Conservation (phyloP, 306 rosid genomes). For the Geum urbanum region DNA sequence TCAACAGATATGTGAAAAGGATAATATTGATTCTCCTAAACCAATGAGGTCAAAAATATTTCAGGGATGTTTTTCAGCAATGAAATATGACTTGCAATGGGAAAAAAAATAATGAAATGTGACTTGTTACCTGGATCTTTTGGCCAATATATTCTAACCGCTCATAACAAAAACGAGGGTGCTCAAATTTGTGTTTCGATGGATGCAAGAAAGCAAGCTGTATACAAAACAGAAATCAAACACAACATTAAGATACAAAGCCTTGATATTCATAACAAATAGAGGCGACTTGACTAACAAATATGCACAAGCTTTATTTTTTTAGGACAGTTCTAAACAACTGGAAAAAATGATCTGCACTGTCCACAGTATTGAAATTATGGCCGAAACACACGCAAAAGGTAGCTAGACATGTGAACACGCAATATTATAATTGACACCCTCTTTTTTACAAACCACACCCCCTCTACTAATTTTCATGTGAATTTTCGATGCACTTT, state of each 20-base stretch:
- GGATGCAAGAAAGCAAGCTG: conserved; percentile 95
- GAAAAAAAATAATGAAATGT: conserved; percentile 2
- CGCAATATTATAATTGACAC: neutral
- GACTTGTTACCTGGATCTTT: conserved; percentile 73
- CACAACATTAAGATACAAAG: conserved; percentile 18
- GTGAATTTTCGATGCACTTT: too few species aligned
- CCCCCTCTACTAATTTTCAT: too few species aligned
- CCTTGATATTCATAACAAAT: neutral
- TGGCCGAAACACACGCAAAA: neutral
- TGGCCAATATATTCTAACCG: conserved; percentile 86
- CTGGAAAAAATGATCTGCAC: neutral
- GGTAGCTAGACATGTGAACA: neutral
- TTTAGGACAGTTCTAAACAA: conserved; percentile 9
- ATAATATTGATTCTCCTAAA: neutral
- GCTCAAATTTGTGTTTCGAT: conserved; percentile 86
- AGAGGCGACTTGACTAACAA: neutral
- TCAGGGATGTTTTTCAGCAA: neutral
- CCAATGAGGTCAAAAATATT: conserved; percentile 3
- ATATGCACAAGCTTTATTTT: neutral
- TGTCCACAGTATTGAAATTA: neutral
- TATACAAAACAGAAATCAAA: conserved; percentile 28
- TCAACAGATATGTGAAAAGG: conserved; percentile 6
- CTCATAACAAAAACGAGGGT: conserved; percentile 91
- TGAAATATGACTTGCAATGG: conserved; percentile 4
- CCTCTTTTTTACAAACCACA: too few species aligned